phyloP scores from a whole-genome alignment of 345 rosid genomes.

The Populus davidiana region DNA sequence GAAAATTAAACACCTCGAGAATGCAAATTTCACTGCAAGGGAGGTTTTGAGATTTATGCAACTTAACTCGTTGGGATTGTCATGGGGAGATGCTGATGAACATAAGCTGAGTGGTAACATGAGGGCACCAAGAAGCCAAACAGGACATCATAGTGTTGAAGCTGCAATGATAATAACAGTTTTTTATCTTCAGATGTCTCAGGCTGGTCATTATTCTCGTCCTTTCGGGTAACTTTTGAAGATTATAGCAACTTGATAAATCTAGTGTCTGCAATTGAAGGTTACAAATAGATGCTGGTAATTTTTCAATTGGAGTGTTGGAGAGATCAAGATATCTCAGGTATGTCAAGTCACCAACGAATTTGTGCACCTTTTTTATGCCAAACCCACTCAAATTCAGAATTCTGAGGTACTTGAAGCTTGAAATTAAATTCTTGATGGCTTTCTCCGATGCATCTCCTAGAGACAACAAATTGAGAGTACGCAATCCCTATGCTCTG shows the following conservation, averaged over 20 bases:
- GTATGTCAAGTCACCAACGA: background rate
- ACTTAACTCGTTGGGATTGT: too few species aligned
- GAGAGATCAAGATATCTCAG: background rate
- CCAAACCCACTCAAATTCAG: background rate
- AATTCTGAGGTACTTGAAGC: background rate
- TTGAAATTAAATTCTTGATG: background rate
- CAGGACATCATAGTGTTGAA: too few species aligned
- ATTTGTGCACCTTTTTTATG: background rate
- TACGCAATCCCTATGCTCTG: conserved; percentile 4
- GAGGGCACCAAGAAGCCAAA: too few species aligned
- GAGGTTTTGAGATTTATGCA: too few species aligned
- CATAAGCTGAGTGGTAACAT: too few species aligned
- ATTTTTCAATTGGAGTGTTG: background rate
- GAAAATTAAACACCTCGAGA: too few species aligned
- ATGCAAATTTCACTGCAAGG: too few species aligned
- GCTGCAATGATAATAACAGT: too few species aligned
- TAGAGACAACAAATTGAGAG: background rate
- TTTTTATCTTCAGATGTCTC: background rate
- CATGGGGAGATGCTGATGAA: too few species aligned
- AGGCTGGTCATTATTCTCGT: background rate
- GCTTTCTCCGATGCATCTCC: background rate
- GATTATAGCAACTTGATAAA: background rate
- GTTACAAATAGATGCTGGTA: background rate
- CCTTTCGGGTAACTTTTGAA: background rate
- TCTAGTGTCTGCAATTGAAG: background rate